A percentile compares a stretch with the other conserved stretches of the same genome.
Evolutionary conservation across 2,329 filamentous ascomycete genomes (phyloP).

Genomic region (Scedosporium minutisporum): DNA sequence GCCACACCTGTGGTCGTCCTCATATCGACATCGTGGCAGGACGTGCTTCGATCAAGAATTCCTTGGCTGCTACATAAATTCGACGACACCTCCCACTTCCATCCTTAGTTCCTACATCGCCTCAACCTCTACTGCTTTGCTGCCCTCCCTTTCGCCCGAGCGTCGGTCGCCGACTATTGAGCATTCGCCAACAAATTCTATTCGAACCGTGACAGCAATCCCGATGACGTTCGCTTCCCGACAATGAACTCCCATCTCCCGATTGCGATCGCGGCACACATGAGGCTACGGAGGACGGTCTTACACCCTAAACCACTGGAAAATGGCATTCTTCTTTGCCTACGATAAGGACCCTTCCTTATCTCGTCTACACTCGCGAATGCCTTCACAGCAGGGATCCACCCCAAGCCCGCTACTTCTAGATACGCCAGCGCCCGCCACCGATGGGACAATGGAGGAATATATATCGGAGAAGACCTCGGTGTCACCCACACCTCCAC

Average conservation of each 20-base stretch:
- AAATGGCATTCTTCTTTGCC: constrained; percentile 7
- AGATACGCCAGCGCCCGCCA: background rate
- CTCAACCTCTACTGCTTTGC: too few relatives aligned
- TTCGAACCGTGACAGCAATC: background rate
- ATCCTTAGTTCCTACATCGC: too few relatives aligned
- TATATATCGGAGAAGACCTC: background rate
- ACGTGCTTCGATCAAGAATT: too few relatives aligned
- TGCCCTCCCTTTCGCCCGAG: too few relatives aligned
- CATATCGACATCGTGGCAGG: too few relatives aligned
- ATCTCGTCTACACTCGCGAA: background rate
- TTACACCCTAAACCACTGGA: background rate
- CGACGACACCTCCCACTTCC: too few relatives aligned
- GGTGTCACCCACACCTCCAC: background rate
- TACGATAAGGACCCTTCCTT: constrained; percentile 6
- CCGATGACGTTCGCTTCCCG: background rate
- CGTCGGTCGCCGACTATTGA: too few relatives aligned
- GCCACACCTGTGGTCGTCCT: too few relatives aligned
- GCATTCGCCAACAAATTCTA: too few relatives aligned
- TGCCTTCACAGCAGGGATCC: background rate
- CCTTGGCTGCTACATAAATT: too few relatives aligned
- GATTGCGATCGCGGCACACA: background rate
- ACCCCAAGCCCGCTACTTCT: background rate
- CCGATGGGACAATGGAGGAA: background rate
- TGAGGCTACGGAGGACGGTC: constrained; percentile 1
- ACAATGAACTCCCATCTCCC: constrained; percentile 1